Evolutionary conservation across 1,139 yeast genomes (phyloP).

Genomic region (Blastobotrys malaysiensis): DNA sequence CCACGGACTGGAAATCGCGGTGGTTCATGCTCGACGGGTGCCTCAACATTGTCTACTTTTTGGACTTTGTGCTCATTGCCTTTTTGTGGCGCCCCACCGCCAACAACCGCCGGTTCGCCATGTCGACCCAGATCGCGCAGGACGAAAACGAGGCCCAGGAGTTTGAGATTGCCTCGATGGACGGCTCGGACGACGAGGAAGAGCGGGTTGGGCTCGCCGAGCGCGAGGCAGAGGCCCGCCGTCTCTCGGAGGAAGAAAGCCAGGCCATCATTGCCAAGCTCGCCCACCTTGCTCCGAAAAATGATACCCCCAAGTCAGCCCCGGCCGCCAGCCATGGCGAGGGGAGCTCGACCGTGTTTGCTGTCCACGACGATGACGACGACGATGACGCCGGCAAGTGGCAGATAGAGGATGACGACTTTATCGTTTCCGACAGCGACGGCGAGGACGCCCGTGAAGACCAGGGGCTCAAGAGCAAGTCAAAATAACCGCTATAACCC

Average conservation of each 20-base stretch:
- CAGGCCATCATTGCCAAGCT: constrained; percentile 1
- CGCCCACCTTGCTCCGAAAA: constrained; percentile 9
- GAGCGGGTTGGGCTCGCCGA: constrained; percentile 18
- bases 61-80: constrained; percentile 78
- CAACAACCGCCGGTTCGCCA: constrained; percentile 90
- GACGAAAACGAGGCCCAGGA: constrained; percentile 65
- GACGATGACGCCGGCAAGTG: constrained; percentile 2
- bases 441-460: constrained; percentile 6
- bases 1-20: constrained; percentile 86
- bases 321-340: not conserved
- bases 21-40: constrained; percentile 89
- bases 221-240: not conserved
- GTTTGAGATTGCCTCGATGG: constrained; percentile 40
- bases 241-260: not conserved
- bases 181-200: constrained; percentile 36
- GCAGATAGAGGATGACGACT: constrained; percentile 5
- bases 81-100: constrained; percentile 98
- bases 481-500: not conserved
- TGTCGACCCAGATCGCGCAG: constrained; percentile 86
- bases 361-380: constrained; percentile 13
- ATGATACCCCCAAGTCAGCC: not conserved
- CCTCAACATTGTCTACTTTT: constrained; percentile 85
- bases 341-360: constrained; percentile 8
- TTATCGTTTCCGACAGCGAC: constrained; percentile 6
- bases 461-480: constrained; percentile 1